Conservation (phyloP, 2,329 filamentous ascomycete species). For the Colletotrichum phormii region DNA sequence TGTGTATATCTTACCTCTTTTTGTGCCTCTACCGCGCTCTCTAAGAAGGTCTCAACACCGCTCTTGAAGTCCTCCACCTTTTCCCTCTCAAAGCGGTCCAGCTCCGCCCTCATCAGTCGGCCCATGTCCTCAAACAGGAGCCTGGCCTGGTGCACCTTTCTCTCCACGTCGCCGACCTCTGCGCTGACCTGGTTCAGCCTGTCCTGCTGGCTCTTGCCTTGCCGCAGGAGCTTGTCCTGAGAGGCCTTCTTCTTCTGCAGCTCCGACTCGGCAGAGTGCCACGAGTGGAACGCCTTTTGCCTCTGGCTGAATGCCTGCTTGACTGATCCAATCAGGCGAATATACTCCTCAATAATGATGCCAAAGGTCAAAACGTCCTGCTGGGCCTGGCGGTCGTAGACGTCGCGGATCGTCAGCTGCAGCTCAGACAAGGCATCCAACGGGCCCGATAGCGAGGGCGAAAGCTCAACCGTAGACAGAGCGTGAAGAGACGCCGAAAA, state of each 20-base stretch:
- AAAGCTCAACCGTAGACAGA: conserved; percentile 91
- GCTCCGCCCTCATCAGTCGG: conserved; percentile 86
- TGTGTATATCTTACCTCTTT: conserved; percentile 79
- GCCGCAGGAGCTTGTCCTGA: conserved; percentile 94
- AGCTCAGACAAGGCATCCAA: conserved; percentile 93
- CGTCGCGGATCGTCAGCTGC: conserved; percentile 91
- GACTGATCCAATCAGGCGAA: conserved; percentile 92
- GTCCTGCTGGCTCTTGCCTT: conserved; percentile 96
- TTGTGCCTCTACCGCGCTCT: conserved; percentile 96
- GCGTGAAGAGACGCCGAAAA: conserved; percentile 95
- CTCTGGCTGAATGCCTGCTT: conserved; percentile 93
- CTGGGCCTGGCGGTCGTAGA: conserved; percentile 96
- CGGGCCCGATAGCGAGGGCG: conserved; percentile 86
- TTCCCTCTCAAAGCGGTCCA: conserved; percentile 94
- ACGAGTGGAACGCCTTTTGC: conserved; percentile 95
- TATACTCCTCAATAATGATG: conserved; percentile 98
- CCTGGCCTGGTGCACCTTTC: conserved; percentile 89
- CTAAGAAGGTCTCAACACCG: conserved; percentile 95
- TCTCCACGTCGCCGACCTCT: conserved; percentile 94
- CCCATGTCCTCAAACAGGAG: conserved; percentile 98
- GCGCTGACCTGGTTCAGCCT: conserved; percentile 91
- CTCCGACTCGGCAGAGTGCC: conserved; percentile 92
- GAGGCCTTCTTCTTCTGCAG: conserved; percentile 88
- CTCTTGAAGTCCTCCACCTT: conserved; percentile 99
- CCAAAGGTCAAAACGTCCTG: conserved; percentile 96